Evolutionary conservation across 2,329 filamentous ascomycete species (phyloP).

Genomic region (Zymoseptoria ardabiliae): DNA sequence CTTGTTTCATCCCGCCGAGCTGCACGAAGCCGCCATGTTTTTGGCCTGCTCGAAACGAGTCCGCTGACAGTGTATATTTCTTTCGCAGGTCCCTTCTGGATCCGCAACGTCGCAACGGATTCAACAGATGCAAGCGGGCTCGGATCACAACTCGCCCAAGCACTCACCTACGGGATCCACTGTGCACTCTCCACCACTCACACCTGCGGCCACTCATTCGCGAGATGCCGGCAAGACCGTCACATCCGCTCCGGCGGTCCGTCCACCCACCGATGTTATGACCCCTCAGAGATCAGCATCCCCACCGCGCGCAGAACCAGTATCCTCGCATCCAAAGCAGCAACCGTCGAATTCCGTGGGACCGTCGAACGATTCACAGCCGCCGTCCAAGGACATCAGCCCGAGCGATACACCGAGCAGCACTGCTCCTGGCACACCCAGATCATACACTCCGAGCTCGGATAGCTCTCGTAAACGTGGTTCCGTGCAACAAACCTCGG

Average conservation of each 20-base stretch:
- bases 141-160: conserved; percentile 49
- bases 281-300: conserved; percentile 52
- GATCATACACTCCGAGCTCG: conserved; percentile 50
- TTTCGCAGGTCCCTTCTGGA: conserved; percentile 41
- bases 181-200: conserved; percentile 82
- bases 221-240: conserved; percentile 40
- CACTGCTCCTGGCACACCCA: conserved; percentile 47
- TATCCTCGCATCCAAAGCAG: conserved; percentile 42
- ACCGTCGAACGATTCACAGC: conserved; percentile 47
- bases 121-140: conserved; percentile 35
- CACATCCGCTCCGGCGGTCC: conserved; percentile 25
- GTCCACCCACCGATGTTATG: conserved; percentile 47
- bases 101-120: conserved; percentile 30
- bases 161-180: conserved; percentile 61
- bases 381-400: conserved; percentile 51
- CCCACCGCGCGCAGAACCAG: conserved; percentile 23
- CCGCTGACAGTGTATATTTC: conserved; percentile 16
- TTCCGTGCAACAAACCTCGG: conserved; percentile 43
- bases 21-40: background rate
- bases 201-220: conserved; percentile 68
- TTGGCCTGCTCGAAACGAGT: background rate
- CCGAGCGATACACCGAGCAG: conserved; percentile 53
- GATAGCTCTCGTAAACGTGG: conserved; percentile 78
- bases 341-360: conserved; percentile 51
- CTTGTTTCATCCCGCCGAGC: background rate